These are phyloP conservation scores for Ehretia macrophylla DNA, from an alignment of 257 asterid genomes.

Conservation along the genomic window DNA sequence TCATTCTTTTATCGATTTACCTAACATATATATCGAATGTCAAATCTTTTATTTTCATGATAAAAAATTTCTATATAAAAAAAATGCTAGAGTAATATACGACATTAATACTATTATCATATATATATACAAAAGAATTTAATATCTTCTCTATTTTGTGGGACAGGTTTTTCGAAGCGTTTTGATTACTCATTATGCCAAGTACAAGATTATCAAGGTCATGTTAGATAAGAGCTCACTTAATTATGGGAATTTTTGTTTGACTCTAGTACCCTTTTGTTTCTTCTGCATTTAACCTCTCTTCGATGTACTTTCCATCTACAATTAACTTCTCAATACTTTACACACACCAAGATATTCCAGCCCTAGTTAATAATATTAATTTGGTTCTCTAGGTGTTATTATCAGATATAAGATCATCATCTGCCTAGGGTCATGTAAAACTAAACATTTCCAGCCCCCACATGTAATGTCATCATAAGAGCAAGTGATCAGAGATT, in stretches of 20 bases:
- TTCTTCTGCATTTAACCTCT: constrained; percentile 4
- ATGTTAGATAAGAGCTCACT: neutral
- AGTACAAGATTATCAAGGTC: neutral
- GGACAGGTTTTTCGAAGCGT: too few relatives aligned
- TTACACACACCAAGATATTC: constrained; percentile 29
- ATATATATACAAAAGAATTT: too few relatives aligned
- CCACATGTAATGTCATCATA: constrained; percentile 16
- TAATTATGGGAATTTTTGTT: neutral
- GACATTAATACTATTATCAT: too few relatives aligned
- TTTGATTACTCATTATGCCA: too few relatives aligned
- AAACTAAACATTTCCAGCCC: constrained; percentile 10
- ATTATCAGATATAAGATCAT: constrained; percentile 24
- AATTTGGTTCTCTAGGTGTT: constrained; percentile 33
- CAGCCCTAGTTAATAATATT: constrained; percentile 1
- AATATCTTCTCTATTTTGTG: too few relatives aligned
- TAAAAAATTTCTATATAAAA: too few relatives aligned
- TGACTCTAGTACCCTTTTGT: constrained; percentile 3
- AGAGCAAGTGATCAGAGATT: neutral
- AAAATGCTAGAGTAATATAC: too few relatives aligned
- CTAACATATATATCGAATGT: too few relatives aligned
- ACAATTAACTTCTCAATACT: neutral
- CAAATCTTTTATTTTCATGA: too few relatives aligned
- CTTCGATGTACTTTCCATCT: neutral
- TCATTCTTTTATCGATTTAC: too few relatives aligned
- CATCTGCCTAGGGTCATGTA: constrained; percentile 21